Base-by-base conservation (phyloP, 2,329 filamentous ascomycete species). In the Stagonosporopsis cucurbitacearum region DNA sequence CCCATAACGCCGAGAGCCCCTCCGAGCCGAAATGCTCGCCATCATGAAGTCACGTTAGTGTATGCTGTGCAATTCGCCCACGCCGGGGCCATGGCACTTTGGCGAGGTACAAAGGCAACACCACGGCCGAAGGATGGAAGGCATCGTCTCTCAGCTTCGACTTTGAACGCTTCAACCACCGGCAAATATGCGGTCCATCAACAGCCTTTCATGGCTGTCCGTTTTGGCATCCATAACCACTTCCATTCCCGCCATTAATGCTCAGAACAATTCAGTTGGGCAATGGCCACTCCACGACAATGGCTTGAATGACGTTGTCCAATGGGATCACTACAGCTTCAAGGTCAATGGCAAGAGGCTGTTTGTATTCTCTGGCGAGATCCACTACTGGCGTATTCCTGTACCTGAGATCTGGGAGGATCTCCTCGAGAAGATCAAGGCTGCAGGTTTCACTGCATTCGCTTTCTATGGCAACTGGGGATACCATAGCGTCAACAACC, bases 281-380 rank as follows among this genome's bases (percentile, higher is more conserved):
- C 64, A 77, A 68, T 82, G 80, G 80, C 80, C 80, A 1, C 52
- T 82, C 11, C 78, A 82, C 50, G 76, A 81, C 65, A 77, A 83
- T 57, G 78, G 78, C 5, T 61, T 81, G 45, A 83, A 77, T 54
- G 64, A 77, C 4, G 72, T 78, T 22, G 81, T 84, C 1, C 74
- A 82, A 68, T 84, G 81, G 82, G 82, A 84, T 57, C 77, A 81
- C 51, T 82, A 82, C 67, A 83, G 81, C 66, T 80, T 83, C 63
- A 77, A 80, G 26, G 68, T 84, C 49, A 79, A 84, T 47, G 80
- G 78, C 25, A 76, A 83, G 61, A 72, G 82, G 19, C 66, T 84
- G 5, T 84, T 82, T 59, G 72, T 84, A 39, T 83, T 81, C 64
- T 78, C 79, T 13, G 82, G 82, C 35, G 82, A 84, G 63, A 79